Evolutionary conservation across 805 yeast species (phyloP), one percentile per base, ranked within the genome.

Genomic region (Saccharomycodes ludwigii): DNA sequence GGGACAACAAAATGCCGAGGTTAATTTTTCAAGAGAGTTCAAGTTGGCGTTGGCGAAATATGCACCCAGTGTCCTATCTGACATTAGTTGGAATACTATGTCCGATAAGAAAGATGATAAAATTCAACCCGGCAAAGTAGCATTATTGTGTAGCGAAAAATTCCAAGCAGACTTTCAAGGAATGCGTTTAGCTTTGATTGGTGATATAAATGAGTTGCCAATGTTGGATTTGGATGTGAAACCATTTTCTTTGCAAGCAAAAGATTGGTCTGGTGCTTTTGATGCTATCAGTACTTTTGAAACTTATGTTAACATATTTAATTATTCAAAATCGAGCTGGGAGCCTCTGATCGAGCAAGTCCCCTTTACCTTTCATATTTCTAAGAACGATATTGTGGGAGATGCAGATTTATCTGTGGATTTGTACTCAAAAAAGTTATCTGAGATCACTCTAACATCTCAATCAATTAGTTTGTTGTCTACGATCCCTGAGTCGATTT

Each of bases 291-390:
- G 78, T 0, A 68, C 70, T 17, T 53, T 85, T 21, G 80, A 73
- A 38, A 65, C 84, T 1, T 69, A 61, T 38, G 68, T 80, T 7
- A 85, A 83, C 52, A 71, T 83, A 14, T 86, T 80, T 62, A 85
- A 85, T 51, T 86, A 86, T 51, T 71, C 95, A 0, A 73, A 80
- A 39, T 85, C 95, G 3, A 70, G 84, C 0, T 86, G 98, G 97
- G 97, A 91, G 46, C 96, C 98, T 0, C 59, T 91, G 28, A 52
- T 91, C 30, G 98, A 91, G 47, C 77, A 88, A 0, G 80, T 94
- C 81, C 76, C 83, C 5, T 61, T 88, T 31, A 74, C 83, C 0
- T 55, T 82, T 9, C 83, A 80, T 49, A 71, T 79, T 2, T 63
- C 81, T 1, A 70, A 68, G 32, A 56, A 56, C 0, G 27, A 27